A percentile compares a stretch with the other conserved stretches of the same genome.
phyloP scores from a whole-genome alignment of 257 asterid genomes.

The Jacaranda mimosifolia region DNA sequence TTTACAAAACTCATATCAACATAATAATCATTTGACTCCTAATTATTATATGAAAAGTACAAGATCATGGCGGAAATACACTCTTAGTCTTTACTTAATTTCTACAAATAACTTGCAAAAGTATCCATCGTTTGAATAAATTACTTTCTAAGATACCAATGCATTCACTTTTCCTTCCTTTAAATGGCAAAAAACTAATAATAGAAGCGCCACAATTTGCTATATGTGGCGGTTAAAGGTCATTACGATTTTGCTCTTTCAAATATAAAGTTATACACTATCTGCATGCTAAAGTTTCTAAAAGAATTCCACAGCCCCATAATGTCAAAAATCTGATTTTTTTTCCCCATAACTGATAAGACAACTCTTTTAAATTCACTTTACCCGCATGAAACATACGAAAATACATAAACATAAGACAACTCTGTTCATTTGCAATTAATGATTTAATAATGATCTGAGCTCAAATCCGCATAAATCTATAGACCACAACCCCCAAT shows the following conservation, averaged over 20 bases:
- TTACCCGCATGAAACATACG: slow-evolving; percentile 29
- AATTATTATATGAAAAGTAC: no score
- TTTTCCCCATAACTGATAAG: background rate
- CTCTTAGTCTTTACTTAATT: no score
- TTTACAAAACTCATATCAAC: no score
- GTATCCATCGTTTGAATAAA: no score
- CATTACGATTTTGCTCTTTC: background rate
- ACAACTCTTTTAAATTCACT: slow-evolving; percentile 16
- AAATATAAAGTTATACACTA: background rate
- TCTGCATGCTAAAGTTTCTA: no score
- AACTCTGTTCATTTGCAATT: background rate
- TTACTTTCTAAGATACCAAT: no score
- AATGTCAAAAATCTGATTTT: slow-evolving; percentile 20
- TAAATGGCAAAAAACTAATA: background rate
- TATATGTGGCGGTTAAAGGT: no score
- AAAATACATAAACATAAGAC: background rate
- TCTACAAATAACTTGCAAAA: no score
- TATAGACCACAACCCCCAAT: no score
- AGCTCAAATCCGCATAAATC: background rate
- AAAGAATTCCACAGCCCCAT: no score
- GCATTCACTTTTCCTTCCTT: background rate
- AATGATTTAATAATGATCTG: background rate
- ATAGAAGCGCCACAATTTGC: background rate
- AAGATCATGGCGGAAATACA: no score
- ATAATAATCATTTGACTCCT: no score